A percentile compares a stretch with the other conserved stretches of the same genome.
These are phyloP conservation scores for Cutaneotrichosporon sp. DNA, from an alignment of 1,284 basidiomycete species.

Conservation along the genomic window DNA sequence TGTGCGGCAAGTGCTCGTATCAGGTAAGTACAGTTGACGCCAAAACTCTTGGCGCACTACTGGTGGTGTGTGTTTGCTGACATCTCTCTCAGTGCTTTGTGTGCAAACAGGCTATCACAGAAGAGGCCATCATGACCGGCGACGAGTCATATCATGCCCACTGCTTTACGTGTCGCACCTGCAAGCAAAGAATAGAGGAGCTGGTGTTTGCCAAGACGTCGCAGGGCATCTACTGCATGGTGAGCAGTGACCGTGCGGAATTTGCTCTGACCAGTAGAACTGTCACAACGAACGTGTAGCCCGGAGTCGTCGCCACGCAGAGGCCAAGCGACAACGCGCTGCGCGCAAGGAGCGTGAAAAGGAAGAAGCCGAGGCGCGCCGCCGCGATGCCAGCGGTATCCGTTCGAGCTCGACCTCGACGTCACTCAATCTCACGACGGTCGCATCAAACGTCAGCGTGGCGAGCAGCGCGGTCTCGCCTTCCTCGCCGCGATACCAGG, in stretches of 20 bases:
- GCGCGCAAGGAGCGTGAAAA: conserved; percentile 46
- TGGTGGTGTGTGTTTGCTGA: conserved; percentile 10
- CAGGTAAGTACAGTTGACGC: conserved; percentile 51
- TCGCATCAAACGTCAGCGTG: conserved; percentile 5
- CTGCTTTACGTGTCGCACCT: conserved; percentile 97
- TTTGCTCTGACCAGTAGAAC: conserved; percentile 46
- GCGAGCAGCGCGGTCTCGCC: conserved; percentile 4
- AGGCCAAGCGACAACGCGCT: conserved; percentile 60
- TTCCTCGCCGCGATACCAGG: conserved; percentile 9
- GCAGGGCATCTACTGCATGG: conserved; percentile 98
- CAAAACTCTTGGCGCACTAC: neutral
- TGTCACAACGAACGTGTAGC: conserved; percentile 97
- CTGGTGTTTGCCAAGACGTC: conserved; percentile 97
- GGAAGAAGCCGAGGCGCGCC: conserved; percentile 30
- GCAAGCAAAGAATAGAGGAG: conserved; percentile 91
- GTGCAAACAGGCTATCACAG: conserved; percentile 84
- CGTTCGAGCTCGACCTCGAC: conserved; percentile 19
- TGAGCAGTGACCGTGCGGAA: conserved; percentile 16
- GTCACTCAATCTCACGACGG: conserved; percentile 21
- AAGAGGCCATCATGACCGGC: conserved; percentile 98
- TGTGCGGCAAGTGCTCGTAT: conserved; percentile 96
- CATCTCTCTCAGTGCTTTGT: conserved; percentile 67
- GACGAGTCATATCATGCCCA: conserved; percentile 98
- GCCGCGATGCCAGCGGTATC: conserved; percentile 10
- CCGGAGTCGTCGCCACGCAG: conserved; percentile 81